phyloP scores from a whole-genome alignment of 164 flowering plant species.

The Vitis cinerea region DNA sequence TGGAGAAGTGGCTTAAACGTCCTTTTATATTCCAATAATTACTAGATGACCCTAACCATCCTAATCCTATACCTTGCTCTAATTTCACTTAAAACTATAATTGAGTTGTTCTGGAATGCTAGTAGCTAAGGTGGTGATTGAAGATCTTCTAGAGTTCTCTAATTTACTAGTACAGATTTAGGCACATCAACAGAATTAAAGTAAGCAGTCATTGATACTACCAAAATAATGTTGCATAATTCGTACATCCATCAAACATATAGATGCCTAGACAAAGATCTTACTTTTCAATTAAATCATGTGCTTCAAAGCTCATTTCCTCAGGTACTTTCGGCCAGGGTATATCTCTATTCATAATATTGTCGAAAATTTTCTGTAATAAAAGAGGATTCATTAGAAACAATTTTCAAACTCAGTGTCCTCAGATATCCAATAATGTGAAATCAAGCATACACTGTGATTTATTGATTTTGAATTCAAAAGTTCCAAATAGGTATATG shows the following conservation, averaged over 20 bases:
- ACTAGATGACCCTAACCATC: too few relatives aligned
- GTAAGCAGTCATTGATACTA: neutral
- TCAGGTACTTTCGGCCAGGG: slow-evolving; percentile 94
- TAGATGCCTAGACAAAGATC: slow-evolving; percentile 16
- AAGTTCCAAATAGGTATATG: neutral
- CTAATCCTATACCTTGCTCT: too few relatives aligned
- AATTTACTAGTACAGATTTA: neutral
- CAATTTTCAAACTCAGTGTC: neutral
- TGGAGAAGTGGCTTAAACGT: too few relatives aligned
- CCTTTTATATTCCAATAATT: too few relatives aligned
- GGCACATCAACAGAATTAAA: too few relatives aligned
- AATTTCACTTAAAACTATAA: too few relatives aligned
- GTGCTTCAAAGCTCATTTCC: slow-evolving; percentile 84
- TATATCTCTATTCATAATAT: slow-evolving; percentile 90
- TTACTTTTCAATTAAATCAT: slow-evolving; percentile 89
- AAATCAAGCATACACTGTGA: neutral
- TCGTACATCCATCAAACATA: neutral
- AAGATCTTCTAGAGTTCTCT: too few relatives aligned
- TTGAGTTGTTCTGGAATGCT: too few relatives aligned
- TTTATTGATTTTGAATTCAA: neutral
- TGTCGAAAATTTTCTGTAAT: slow-evolving; percentile 90
- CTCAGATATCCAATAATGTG: slow-evolving; percentile 3
- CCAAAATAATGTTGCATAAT: neutral
- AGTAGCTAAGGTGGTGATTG: too few relatives aligned
- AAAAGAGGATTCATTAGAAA: slow-evolving; percentile 16